Conservation (phyloP, 192 early-diverging fungal species). For the Coemansia sp. region DNA sequence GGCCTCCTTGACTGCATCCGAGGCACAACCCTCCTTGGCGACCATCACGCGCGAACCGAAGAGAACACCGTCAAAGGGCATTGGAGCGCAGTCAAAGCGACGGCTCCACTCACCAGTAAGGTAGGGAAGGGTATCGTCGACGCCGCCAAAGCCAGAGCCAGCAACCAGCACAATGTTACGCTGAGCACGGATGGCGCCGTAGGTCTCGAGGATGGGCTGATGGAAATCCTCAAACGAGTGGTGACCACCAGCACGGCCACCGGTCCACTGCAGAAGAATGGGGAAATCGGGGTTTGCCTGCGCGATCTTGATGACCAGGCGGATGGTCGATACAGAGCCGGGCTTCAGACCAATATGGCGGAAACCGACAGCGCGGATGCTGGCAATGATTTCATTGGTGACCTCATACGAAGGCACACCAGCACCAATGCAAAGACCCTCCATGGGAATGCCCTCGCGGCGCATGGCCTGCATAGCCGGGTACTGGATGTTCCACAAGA, state of each 20-base stretch:
- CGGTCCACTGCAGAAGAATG: constrained; percentile 91
- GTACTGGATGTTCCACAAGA: constrained; percentile 86
- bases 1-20: constrained; percentile 78
- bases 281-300: constrained; percentile 84
- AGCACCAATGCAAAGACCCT: constrained; percentile 83
- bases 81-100: constrained; percentile 81
- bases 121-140: constrained; percentile 85
- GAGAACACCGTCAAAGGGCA: constrained; percentile 93
- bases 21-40: constrained; percentile 83
- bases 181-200: constrained; percentile 79
- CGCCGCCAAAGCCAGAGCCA: constrained; percentile 90
- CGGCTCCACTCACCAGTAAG: constrained; percentile 90
- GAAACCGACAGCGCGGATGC: constrained; percentile 74
- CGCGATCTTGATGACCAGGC: constrained; percentile 83
- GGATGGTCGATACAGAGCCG: constrained; percentile 76
- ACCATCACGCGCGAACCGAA: constrained; percentile 95
- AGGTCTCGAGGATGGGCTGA: constrained; percentile 78
- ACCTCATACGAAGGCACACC: constrained; percentile 84
- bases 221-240: constrained; percentile 95
- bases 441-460: constrained; percentile 82
- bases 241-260: constrained; percentile 94
- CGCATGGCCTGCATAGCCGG: constrained; percentile 81
- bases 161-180: constrained; percentile 86
- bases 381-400: constrained; percentile 73
- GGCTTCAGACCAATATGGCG: constrained; percentile 86